Base-by-base conservation (phyloP, 2,329 filamentous ascomycete genomes). In the Lecanicillium sp. region DNA sequence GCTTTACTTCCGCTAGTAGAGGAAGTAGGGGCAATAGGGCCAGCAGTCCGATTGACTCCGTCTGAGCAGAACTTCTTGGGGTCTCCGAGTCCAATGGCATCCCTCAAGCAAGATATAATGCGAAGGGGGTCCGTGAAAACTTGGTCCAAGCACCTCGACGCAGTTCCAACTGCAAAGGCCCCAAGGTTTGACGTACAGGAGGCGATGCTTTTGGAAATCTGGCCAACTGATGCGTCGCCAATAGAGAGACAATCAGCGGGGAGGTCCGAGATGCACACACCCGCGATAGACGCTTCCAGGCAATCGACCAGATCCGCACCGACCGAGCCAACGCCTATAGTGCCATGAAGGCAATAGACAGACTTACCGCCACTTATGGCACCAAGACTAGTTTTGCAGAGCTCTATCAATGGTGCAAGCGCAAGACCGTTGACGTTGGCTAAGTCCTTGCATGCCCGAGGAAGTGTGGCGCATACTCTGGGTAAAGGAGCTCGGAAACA, bases 321-420 rank as follows among this genome's bases (percentile, higher is more conserved):
- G 4, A n/a, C 15, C 4, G 50, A 51, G 24, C 19, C 23, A 39
- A 52, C 7, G 15, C 24, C 35, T 14, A 52, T 33, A 30, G 35
- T 29, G 2, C 43, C 32, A 5, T 30, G 23, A 12, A 53, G 44
- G 23, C 51, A 55, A 2, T 44, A 44, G 2, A 30, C 7, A 2
- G 39, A 26, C 4, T 41, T 47, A 10, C 46, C 50, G 15, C 23
- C 30, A n/a, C 26, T 47, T 32, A 38, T 51, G 4, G 32, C 48
- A 14, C 54, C 53, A 5, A 56, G 51, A 11, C 53, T 50, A 11
- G 27, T 11, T 3, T 33, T 50, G 48, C 54, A 55, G 5, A 45
- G 26, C 3, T 51, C 49, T n/a, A 56, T 21, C 5, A 49, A 38
- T 11, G 43, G 24, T 8, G 49, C 4, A 11, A 55, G 45, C 1